A percentile compares a stretch with the other conserved stretches of the same genome.
Conservation (phyloP, 148 eudicot species). For the Cornus florida region DNA sequence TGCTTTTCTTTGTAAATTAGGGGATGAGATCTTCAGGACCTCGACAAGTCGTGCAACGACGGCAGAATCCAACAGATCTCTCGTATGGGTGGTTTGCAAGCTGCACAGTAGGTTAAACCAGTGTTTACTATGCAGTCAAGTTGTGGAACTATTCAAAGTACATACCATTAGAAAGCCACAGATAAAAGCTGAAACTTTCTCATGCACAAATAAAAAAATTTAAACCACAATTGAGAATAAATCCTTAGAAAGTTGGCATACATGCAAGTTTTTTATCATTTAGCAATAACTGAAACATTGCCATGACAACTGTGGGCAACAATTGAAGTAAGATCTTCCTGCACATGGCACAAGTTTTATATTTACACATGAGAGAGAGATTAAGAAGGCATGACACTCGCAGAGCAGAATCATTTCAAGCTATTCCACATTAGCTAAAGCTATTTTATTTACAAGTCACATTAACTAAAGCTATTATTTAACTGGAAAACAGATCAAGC, state of each 20-base stretch:
- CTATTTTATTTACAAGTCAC: neutral
- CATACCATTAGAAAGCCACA: neutral
- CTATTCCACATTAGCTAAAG: neutral
- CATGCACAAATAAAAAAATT: neutral
- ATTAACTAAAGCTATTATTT: too few relatives aligned
- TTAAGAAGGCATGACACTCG: too few relatives aligned
- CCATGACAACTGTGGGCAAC: neutral
- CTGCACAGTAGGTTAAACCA: slow-evolving; percentile 28
- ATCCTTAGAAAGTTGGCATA: neutral
- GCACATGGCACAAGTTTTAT: too few relatives aligned
- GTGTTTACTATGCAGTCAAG: neutral
- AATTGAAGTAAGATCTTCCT: too few relatives aligned
- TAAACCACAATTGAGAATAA: neutral
- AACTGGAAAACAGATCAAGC: neutral
- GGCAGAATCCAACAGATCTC: slow-evolving; percentile 46
- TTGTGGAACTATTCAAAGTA: slow-evolving; percentile 3
- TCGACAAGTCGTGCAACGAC: slow-evolving; percentile 51
- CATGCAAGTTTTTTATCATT: neutral
- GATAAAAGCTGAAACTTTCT: neutral
- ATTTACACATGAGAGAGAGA: neutral
- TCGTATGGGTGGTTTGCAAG: slow-evolving; percentile 19
- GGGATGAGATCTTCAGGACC: slow-evolving; percentile 47
- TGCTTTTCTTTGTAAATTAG: slow-evolving; percentile 59
- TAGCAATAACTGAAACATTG: neutral
- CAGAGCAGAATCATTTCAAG: neutral